These are phyloP conservation scores for Amanita exitialis DNA, from an alignment of 768 basidiomycete species.

Conservation along the genomic window DNA sequence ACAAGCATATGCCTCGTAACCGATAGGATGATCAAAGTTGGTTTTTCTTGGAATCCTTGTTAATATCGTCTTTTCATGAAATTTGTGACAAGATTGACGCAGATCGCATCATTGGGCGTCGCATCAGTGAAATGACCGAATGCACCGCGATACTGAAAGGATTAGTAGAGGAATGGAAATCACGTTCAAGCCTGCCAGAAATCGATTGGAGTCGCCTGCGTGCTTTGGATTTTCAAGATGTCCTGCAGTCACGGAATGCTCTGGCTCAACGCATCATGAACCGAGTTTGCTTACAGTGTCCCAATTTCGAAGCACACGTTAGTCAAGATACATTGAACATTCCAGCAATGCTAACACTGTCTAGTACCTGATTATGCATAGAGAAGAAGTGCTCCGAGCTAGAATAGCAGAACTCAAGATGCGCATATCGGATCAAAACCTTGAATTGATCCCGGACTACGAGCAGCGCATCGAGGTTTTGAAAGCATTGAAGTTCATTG, in stretches of 20 bases:
- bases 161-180: slow-evolving; percentile 48
- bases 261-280: slow-evolving; percentile 32
- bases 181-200: slow-evolving; percentile 46
- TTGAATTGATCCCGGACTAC: slow-evolving; percentile 95
- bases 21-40: slow-evolving; percentile 59
- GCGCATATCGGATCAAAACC: slow-evolving; percentile 90
- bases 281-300: slow-evolving; percentile 47
- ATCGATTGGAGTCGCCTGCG: slow-evolving; percentile 79
- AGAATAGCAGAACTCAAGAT: slow-evolving; percentile 74
- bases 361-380: slow-evolving; percentile 73
- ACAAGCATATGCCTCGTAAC: slow-evolving; percentile 74
- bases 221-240: slow-evolving; percentile 87
- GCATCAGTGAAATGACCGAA: slow-evolving; percentile 54
- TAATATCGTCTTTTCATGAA: slow-evolving; percentile 1
- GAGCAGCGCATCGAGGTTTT: slow-evolving; percentile 89
- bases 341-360: slow-evolving; percentile 3
- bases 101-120: slow-evolving; percentile 55
- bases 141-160: slow-evolving; percentile 38
- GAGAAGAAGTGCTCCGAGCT: slow-evolving; percentile 59
- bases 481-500: slow-evolving; percentile 86
- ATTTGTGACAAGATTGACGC: slow-evolving; percentile 48
- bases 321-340: slow-evolving; percentile 18
- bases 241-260: slow-evolving; percentile 47
- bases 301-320: slow-evolving; percentile 69
- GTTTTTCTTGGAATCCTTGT: slow-evolving; percentile 1